Conservation (phyloP, 1,139 yeast species). For the Ogataea hybrid region DNA sequence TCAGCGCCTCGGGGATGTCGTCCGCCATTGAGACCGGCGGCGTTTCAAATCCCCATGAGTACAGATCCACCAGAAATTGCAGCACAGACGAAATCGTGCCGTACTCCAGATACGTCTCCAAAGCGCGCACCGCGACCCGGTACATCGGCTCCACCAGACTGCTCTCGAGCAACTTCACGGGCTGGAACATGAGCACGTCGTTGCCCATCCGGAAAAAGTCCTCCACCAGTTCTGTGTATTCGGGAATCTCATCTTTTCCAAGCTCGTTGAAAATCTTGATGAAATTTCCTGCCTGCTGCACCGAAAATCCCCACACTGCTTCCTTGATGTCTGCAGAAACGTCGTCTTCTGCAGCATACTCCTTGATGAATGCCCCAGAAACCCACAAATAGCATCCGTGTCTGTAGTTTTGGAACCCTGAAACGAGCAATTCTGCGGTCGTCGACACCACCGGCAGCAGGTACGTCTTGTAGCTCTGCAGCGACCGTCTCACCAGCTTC, state of each 20-base stretch:
- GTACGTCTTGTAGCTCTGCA: slow-evolving; percentile 68
- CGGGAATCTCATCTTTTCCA: slow-evolving; percentile 31
- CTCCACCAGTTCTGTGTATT: slow-evolving; percentile 74
- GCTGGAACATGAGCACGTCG: slow-evolving; percentile 78
- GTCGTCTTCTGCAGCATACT: slow-evolving; percentile 42
- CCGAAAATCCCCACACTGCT: slow-evolving; percentile 48
- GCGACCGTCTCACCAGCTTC: slow-evolving; percentile 63
- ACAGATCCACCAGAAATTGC: slow-evolving; percentile 73
- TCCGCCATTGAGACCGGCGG: slow-evolving; percentile 77
- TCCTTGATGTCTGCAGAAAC: slow-evolving; percentile 36
- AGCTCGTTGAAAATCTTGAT: slow-evolving; percentile 35
- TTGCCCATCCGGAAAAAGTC: slow-evolving; percentile 84
- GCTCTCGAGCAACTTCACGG: slow-evolving; percentile 58
- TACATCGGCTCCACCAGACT: slow-evolving; percentile 53
- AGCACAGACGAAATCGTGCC: slow-evolving; percentile 71
- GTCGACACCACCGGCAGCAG: slow-evolving; percentile 60
- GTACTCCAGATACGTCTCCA: slow-evolving; percentile 56
- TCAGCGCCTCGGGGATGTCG: slow-evolving; percentile 51
- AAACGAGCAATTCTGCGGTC: slow-evolving; percentile 60
- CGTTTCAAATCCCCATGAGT: slow-evolving; percentile 78
- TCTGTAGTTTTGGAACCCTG: slow-evolving; percentile 66
- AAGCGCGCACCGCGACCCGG: slow-evolving; percentile 57
- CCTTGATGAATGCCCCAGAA: slow-evolving; percentile 78
- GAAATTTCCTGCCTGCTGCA: slow-evolving; percentile 45
- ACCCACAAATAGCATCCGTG: slow-evolving; percentile 91